A percentile compares a stretch with the other conserved stretches of the same genome.
These are phyloP conservation scores for Cyclocybe aegerita DNA, from an alignment of 768 basidiomycete species.

Conservation along the genomic window DNA sequence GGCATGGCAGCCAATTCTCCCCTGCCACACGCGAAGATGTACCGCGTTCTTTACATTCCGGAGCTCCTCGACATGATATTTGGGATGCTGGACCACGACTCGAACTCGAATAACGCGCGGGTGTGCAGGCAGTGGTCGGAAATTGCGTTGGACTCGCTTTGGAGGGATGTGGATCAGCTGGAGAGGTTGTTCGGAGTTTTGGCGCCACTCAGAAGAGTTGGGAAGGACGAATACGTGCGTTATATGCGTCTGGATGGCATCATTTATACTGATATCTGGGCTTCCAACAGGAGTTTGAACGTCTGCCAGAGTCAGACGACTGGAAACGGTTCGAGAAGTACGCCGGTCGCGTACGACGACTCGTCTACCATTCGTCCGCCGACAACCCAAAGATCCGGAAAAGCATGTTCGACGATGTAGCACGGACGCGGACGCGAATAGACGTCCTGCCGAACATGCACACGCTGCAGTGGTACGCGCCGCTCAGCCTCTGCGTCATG, in stretches of 20 bases:
- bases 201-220: conserved; percentile 35
- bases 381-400: conserved; percentile 24
- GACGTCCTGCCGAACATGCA: conserved; percentile 57
- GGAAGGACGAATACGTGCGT: conserved; percentile 27
- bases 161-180: conserved; percentile 52
- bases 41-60: conserved; percentile 51
- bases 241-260: conserved; percentile 24
- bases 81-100: conserved; percentile 37
- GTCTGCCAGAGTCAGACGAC: conserved; percentile 42
- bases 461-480: conserved; percentile 46
- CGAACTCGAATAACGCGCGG: conserved; percentile 44
- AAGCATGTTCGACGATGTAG: conserved; percentile 52
- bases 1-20: background rate
- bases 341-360: conserved; percentile 43
- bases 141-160: conserved; percentile 54
- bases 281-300: conserved; percentile 37
- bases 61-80: conserved; percentile 63
- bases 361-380: conserved; percentile 24
- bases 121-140: conserved; percentile 64
- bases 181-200: conserved; percentile 46
- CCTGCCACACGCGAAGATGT: no score
- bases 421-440: conserved; percentile 51
- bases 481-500: conserved; percentile 34
- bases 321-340: conserved; percentile 60
- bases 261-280: background rate